These are phyloP conservation scores for Jaapia argillacea DNA, from an alignment of 768 basidiomycete species.

Conservation along the genomic window DNA sequence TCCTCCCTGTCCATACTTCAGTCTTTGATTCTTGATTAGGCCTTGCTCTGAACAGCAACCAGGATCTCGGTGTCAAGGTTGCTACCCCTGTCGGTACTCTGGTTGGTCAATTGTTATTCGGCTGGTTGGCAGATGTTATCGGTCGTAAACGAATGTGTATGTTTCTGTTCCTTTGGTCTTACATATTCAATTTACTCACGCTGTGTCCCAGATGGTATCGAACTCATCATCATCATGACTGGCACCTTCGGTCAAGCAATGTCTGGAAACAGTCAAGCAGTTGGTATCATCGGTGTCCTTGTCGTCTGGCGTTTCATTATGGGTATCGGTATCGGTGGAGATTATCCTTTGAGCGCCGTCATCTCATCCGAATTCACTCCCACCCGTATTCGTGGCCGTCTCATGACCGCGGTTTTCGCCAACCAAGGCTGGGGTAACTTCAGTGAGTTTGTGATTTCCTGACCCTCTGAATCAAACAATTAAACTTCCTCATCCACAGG, in stretches of 20 bases:
- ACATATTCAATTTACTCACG: not conserved
- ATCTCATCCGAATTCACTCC: slow-evolving; percentile 87
- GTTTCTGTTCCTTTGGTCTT: slow-evolving; percentile 15
- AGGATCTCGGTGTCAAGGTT: slow-evolving; percentile 70
- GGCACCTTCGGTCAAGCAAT: slow-evolving; percentile 75
- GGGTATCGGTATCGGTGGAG: slow-evolving; percentile 83
- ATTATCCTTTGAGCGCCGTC: slow-evolving; percentile 79
- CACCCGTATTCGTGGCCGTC: slow-evolving; percentile 64
- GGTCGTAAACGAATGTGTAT: slow-evolving; percentile 77
- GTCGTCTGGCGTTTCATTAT: slow-evolving; percentile 81
- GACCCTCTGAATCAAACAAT: not conserved
- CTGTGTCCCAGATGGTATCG: slow-evolving; percentile 43
- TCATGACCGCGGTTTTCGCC: slow-evolving; percentile 87
- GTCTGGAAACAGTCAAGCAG: slow-evolving; percentile 53
- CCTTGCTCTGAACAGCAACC: too few relatives aligned
- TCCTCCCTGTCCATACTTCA: too few relatives aligned
- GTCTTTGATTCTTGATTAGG: too few relatives aligned
- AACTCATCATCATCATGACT: slow-evolving; percentile 75
- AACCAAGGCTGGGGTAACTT: slow-evolving; percentile 86
- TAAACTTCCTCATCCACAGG: slow-evolving; percentile 21
- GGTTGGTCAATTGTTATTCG: slow-evolving; percentile 68
- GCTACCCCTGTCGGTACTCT: slow-evolving; percentile 72
- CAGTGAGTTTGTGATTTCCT: slow-evolving; percentile 28
- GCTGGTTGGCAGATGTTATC: slow-evolving; percentile 68
- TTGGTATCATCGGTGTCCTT: slow-evolving; percentile 65